phyloP scores from a whole-genome alignment of 306 rosid species.

The Cicer cuneatum region DNA sequence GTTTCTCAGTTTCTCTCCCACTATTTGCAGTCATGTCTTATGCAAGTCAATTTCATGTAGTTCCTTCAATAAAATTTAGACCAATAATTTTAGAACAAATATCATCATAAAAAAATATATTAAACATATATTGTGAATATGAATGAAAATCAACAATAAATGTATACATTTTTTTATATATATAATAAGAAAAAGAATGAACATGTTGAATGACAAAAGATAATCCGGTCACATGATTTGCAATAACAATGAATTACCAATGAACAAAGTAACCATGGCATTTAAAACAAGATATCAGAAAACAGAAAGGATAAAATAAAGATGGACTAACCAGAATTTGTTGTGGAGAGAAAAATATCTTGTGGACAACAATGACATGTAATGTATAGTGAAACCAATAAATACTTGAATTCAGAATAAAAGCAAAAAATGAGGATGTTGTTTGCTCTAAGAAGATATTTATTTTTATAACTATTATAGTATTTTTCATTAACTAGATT shows the following conservation, averaged over 20 bases:
- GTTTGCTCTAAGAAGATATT: slow-evolving; percentile 48
- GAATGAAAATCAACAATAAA: background rate
- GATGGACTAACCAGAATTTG: slow-evolving; percentile 30
- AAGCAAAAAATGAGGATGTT: background rate
- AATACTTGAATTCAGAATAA: slow-evolving; percentile 7
- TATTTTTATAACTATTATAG: slow-evolving; percentile 39
- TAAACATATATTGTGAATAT: slow-evolving; percentile 11
- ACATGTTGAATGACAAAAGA: slow-evolving; percentile 34
- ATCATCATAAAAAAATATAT: background rate
- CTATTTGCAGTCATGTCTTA: slow-evolving; percentile 53
- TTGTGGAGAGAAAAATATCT: slow-evolving; percentile 41
- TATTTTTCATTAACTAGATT: slow-evolving; percentile 18
- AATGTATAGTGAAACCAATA: slow-evolving; percentile 13
- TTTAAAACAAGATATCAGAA: slow-evolving; percentile 22
- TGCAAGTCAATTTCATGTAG: slow-evolving; percentile 27
- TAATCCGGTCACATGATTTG: slow-evolving; percentile 23
- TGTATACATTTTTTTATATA: background rate
- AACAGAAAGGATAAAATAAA: slow-evolving; percentile 19
- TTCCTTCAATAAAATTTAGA: slow-evolving; percentile 45
- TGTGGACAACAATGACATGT: slow-evolving; percentile 34
- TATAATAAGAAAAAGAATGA: background rate
- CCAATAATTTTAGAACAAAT: slow-evolving; percentile 16
- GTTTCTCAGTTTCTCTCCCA: slow-evolving; percentile 45
- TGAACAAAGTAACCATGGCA: slow-evolving; percentile 37
- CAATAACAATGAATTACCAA: slow-evolving; percentile 33